These are phyloP conservation scores for Nicotiana undulata DNA, from an alignment of 257 asterid species.

Conservation along the genomic window DNA sequence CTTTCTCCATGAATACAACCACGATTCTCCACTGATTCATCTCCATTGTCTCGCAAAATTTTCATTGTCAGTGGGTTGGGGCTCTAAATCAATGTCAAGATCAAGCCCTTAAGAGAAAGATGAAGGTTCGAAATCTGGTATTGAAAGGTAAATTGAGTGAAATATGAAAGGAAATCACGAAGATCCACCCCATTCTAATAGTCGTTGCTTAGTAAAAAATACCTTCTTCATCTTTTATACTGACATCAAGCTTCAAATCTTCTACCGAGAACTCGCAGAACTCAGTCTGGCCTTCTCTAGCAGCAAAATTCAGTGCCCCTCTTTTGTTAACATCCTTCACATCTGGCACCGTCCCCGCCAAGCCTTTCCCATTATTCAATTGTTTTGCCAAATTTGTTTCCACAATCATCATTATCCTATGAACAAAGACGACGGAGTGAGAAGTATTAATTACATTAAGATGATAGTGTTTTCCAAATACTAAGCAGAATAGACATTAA, in stretches of 20 bases:
- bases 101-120: too few relatives aligned
- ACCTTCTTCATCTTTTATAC: conserved; percentile 87
- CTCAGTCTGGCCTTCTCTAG: conserved; percentile 85
- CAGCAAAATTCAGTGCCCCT: conserved; percentile 93
- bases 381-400: conserved; percentile 47
- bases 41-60: too few relatives aligned
- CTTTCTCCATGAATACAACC: too few relatives aligned
- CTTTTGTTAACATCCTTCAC: conserved; percentile 95
- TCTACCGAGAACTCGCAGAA: conserved; percentile 85
- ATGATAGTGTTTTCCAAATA: neutral
- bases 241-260: conserved; percentile 73
- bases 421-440: too few relatives aligned
- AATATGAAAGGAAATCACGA: too few relatives aligned
- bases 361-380: conserved; percentile 81
- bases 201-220: neutral
- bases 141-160: too few relatives aligned
- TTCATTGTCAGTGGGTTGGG: too few relatives aligned
- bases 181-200: too few relatives aligned
- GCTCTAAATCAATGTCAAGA: too few relatives aligned
- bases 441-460: neutral
- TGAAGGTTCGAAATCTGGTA: too few relatives aligned
- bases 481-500: neutral
- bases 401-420: neutral
- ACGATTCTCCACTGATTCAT: too few relatives aligned
- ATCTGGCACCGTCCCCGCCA: conserved; percentile 56